phyloP scores from a whole-genome alignment of 2,329 filamentous ascomycete genomes.

The Shiraia sp. region DNA sequence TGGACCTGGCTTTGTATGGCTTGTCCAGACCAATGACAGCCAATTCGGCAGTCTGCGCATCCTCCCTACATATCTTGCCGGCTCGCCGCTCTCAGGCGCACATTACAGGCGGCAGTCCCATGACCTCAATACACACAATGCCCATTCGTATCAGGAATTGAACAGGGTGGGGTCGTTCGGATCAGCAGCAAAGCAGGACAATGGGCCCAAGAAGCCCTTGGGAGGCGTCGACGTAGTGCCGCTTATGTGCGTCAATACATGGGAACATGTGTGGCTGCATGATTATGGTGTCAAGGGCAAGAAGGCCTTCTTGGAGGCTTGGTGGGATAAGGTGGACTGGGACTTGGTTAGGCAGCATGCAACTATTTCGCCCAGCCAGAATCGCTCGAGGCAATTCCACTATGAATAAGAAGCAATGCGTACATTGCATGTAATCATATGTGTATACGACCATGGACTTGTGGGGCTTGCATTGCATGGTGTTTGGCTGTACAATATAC shows the following conservation, averaged over 20 bases:
- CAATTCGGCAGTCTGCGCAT: slow-evolving; percentile 63
- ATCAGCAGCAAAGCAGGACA: slow-evolving; percentile 25
- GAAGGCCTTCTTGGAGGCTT: slow-evolving; percentile 71
- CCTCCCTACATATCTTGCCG: slow-evolving; percentile 87
- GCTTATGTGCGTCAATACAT: slow-evolving; percentile 89
- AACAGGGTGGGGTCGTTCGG: slow-evolving; percentile 50
- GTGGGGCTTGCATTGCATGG: slow-evolving; percentile 10
- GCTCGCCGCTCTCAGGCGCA: slow-evolving; percentile 82
- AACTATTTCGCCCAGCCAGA: slow-evolving; percentile 6
- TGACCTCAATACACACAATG: slow-evolving; percentile 68
- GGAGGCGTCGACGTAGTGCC: slow-evolving; percentile 73
- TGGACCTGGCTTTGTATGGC: slow-evolving; percentile 95
- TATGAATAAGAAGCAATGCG: slow-evolving; percentile 6
- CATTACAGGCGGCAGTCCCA: slow-evolving; percentile 73
- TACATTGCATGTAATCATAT: slow-evolving; percentile 18
- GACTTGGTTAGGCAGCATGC: slow-evolving; percentile 59
- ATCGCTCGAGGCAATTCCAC: slow-evolving; percentile 6
- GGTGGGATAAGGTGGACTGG: slow-evolving; percentile 94
- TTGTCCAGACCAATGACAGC: slow-evolving; percentile 62
- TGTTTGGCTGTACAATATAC: slow-evolving; percentile 9
- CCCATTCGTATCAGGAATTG: slow-evolving; percentile 28
- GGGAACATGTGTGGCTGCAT: slow-evolving; percentile 89
- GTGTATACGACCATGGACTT: slow-evolving; percentile 15
- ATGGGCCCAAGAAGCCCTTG: slow-evolving; percentile 54
- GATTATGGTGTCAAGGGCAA: slow-evolving; percentile 83